Evolutionary conservation across 805 yeast species (phyloP).

Genomic region (Lipomyces kockii): DNA sequence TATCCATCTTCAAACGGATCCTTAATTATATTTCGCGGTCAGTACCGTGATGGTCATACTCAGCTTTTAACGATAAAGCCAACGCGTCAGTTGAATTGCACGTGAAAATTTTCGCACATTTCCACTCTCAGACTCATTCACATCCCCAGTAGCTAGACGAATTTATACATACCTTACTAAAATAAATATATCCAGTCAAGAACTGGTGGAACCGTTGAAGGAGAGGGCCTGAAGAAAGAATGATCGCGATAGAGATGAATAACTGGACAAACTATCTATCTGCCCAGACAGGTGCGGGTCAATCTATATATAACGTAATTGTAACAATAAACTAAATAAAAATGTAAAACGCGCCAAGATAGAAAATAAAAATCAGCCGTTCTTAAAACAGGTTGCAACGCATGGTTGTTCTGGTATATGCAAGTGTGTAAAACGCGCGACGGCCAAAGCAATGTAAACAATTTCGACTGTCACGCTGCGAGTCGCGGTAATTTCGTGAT

Average conservation of each 20-base stretch:
- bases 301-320: background rate
- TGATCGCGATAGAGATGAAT: background rate
- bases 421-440: background rate
- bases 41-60: background rate
- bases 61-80: background rate
- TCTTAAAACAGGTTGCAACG: background rate
- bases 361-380: background rate
- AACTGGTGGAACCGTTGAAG: background rate
- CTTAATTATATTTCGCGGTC: background rate
- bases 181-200: background rate
- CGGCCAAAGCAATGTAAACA: background rate
- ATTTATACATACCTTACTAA: background rate
- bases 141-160: background rate
- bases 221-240: background rate
- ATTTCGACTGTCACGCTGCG: background rate
- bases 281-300: background rate
- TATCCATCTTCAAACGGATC: constrained; percentile 3
- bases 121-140: background rate
- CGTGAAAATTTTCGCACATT: background rate
- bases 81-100: background rate
- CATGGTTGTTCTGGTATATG: background rate
- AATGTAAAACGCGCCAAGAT: constrained; percentile 1
- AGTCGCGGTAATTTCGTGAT: too few species aligned
- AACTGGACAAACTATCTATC: background rate
- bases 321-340: background rate